Base-by-base conservation (phyloP, 2,329 filamentous ascomycete species). In the Albifimbria verrucaria region DNA sequence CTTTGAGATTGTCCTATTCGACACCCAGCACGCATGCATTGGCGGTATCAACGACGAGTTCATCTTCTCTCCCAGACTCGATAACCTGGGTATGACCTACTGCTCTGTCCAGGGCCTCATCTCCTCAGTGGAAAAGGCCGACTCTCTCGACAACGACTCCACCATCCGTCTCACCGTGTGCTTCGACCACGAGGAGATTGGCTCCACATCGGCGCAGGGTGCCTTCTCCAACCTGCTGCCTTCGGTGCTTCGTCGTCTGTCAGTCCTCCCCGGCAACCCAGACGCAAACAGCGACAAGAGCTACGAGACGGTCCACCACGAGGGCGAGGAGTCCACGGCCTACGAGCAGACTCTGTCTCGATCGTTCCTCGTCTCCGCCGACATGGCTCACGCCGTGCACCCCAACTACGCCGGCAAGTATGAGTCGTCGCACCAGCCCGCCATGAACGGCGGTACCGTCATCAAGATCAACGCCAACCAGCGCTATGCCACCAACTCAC, bases 401-500 rank as follows among this genome's bases (percentile, higher is more conserved):
- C 94, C 94, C 53, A 99, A 99, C 77, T 99, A 97, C 70, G 81
- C 86, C 4, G 85, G 76, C 62, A 97, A 97, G 73, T 96, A 97
- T 73, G 94, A 99, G 75, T 73, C 85, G 32, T 89, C 90, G 62
- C 94, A 99, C 74, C 85, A 90, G 59, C 94, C 94, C 5, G 87
- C 92, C 72, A 95, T 99, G 82, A 99, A 99, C 80, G 90, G 91
- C 71, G 94, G 94, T 49, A 90, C 90, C 4, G 93, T 97, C 45
- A 92, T 99, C 78, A 99, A 99, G 77, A 82, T 99, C 78, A 99
- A 99, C 68, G 94, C 94, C 57, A 99, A 97, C 71, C 91, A 94
- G 62, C 88, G 92, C 57, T 99, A 99, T 73, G 92, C 93, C 25
- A 99, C 94, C 51, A 97, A 97, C 77, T 90, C 91, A 0, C 94